Conservation (phyloP, 129 eudicot species). For the Chrysanthemum lavandulifolium region DNA sequence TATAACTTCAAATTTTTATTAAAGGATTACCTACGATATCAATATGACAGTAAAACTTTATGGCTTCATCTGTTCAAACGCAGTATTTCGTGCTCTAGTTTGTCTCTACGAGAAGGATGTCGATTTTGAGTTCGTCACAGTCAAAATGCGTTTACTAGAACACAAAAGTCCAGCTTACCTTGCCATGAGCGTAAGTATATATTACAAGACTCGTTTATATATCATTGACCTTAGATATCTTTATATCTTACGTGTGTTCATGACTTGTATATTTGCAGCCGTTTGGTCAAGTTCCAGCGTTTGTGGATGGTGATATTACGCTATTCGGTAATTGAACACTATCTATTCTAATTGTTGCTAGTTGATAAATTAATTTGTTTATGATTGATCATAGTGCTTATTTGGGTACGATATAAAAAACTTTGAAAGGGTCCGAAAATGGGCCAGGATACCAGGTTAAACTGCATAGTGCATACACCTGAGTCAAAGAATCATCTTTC, state of each 20-base stretch:
- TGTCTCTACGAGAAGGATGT: slow-evolving; percentile 49
- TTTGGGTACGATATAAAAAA: no score
- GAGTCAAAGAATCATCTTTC: no score
- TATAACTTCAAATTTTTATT: no score
- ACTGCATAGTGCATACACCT: no score
- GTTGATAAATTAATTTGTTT: no score
- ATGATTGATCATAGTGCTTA: not conserved
- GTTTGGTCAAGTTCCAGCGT: slow-evolving; percentile 62
- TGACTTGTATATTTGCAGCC: slow-evolving; percentile 37
- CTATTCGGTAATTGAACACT: slow-evolving; percentile 41
- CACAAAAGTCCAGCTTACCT: slow-evolving; percentile 41
- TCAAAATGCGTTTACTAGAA: slow-evolving; percentile 34
- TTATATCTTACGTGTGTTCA: not conserved
- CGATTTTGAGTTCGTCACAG: slow-evolving; percentile 38
- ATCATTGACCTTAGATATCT: slow-evolving; percentile 3
- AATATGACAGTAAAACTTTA: slow-evolving; percentile 40
- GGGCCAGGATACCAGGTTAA: no score
- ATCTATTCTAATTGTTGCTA: not conserved
- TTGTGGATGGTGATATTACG: slow-evolving; percentile 49
- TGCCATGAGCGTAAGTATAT: slow-evolving; percentile 41
- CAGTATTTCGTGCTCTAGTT: slow-evolving; percentile 41
- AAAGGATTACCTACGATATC: no score
- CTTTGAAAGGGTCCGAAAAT: no score
- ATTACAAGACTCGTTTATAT: not conserved
- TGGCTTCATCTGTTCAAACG: slow-evolving; percentile 41